Base-by-base conservation (phyloP, 371 early-diverging fungal genomes). In the Rhizopus sp. region DNA sequence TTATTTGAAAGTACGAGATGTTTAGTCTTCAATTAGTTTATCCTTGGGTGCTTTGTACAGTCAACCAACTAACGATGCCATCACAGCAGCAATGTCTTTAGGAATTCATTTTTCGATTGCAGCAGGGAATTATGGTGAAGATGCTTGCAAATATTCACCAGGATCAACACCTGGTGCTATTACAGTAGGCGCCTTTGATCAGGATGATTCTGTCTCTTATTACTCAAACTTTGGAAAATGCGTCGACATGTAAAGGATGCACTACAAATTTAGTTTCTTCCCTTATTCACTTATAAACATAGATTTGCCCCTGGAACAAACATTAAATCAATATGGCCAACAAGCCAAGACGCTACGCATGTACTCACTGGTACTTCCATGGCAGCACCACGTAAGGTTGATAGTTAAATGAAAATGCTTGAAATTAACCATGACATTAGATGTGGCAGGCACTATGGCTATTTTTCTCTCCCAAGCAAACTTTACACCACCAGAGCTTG, bases 111-210 rank as follows among this genome's bases (percentile, higher is more conserved):
- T 85, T 41, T 62, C 74, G 0, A 72, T 84, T 35, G 85, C 85
- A 46, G 84, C 86, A 10, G 86, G 86, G 8, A 86, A 85, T 47
- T 80, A 81, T 40, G 83, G 76, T 41, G 77, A 75, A 59, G 87
- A 93, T 65, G 96, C 97, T 1, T 96, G 97, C 68, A 66, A 77
- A 35, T 87, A 83, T 53, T 92, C 93, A 0, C 97, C 99, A 17
- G 93, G 92, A 13, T 86, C 90, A 13, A 88, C 89, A 3, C 72
- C 81, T 7, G 78, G 86, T 35, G 95, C 92, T 2, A 73, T 96
- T 45, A 96, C 95, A 0, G 96, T 95, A 7, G 99, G 95, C 7
- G 93, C 93, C 0, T 88, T 90, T 13, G 86, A 89, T 68, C 61
- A 71, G 34, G 81, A 83, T 46, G 93, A 93, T 70, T 78, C 77